phyloP scores from a whole-genome alignment of 2,329 filamentous ascomycete genomes.

The Cyphellophora europaea region DNA sequence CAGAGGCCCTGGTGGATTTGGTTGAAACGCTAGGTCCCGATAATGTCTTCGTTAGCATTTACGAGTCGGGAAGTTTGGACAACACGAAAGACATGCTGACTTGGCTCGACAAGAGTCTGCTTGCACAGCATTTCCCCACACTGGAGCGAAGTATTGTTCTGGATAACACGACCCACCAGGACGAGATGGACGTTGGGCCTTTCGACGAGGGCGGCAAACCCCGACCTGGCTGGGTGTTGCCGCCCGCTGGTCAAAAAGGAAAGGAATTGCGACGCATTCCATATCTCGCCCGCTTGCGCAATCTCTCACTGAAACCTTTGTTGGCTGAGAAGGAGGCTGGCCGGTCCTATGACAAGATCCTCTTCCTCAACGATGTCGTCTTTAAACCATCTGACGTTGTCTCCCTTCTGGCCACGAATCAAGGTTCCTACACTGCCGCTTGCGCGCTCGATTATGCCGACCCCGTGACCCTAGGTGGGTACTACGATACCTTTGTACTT shows the following conservation, averaged over 20 bases:
- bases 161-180: slow-evolving; percentile 49
- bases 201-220: slow-evolving; percentile 28
- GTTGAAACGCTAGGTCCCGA: slow-evolving; percentile 47
- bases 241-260: slow-evolving; percentile 27
- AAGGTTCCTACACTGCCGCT: slow-evolving; percentile 53
- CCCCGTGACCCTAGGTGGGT: slow-evolving; percentile 41
- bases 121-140: slow-evolving; percentile 29
- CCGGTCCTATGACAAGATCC: slow-evolving; percentile 45
- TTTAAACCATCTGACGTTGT: slow-evolving; percentile 44
- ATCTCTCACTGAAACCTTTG: slow-evolving; percentile 53
- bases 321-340: slow-evolving; percentile 41
- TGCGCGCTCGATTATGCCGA: slow-evolving; percentile 55
- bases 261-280: slow-evolving; percentile 57
- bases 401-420: slow-evolving; percentile 50
- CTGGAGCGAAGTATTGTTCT: slow-evolving; percentile 48
- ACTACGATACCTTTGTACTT: slow-evolving; percentile 67
- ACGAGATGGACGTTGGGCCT: slow-evolving; percentile 41
- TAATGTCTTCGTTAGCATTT: slow-evolving; percentile 60
- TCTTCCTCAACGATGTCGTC: slow-evolving; percentile 47
- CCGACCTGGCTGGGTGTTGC: slow-evolving; percentile 50
- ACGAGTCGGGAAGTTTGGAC: slow-evolving; percentile 62
- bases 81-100: slow-evolving; percentile 54
- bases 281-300: slow-evolving; percentile 56
- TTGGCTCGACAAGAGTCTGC: slow-evolving; percentile 39
- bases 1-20: slow-evolving; percentile 48